Evolutionary conservation across 257 asterid species (phyloP), one percentile per base, ranked within the genome.

Genomic region (Petunia secreta): DNA sequence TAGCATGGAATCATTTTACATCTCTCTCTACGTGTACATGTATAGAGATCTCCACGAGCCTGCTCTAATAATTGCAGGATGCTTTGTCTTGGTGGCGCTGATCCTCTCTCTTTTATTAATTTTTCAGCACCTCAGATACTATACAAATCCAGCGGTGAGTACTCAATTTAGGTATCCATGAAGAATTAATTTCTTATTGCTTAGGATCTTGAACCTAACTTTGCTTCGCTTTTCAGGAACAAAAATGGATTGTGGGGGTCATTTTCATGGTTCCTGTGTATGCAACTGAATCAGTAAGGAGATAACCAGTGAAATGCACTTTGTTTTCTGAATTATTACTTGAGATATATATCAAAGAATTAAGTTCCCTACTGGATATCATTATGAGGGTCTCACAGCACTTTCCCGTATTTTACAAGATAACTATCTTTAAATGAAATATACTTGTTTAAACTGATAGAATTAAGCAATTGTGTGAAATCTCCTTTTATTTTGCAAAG

Each of bases 191-290:
- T 25, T 59, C 59, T 63, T 63, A 46, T 34, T 57, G 58, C 68
- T 16, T 77, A 39, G 11, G 40, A 55, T 10, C 5, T 41, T 2
- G 43, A 43, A 58, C 55, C 34, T 77, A 41, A 60, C 57, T 39
- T 34, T 80, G 46, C 41, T 7, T 38, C 77, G 85, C 75, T 83
- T 63, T 43, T 36, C 91, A 94, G 98, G 99, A 94, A 91, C 98
- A 96, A 75, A 96, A 96, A 80, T 96, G 99, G 99, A 85, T 93
- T 6, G 99, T 92, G 80, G 92, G 88, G 37, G 92, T 96, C 83
- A 46, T 94, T 53, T 92, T 91, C 86, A 89, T 94, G 93, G 99
- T 94, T 78, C 99, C 99, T 40, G 97, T 90, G 58, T 96, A 93
- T 89, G 93, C 97, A 37, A 88, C 90, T 63, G 97, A 96, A 83